Conservation (phyloP, 768 basidiomycete genomes). For the Tulasnella sp. region DNA sequence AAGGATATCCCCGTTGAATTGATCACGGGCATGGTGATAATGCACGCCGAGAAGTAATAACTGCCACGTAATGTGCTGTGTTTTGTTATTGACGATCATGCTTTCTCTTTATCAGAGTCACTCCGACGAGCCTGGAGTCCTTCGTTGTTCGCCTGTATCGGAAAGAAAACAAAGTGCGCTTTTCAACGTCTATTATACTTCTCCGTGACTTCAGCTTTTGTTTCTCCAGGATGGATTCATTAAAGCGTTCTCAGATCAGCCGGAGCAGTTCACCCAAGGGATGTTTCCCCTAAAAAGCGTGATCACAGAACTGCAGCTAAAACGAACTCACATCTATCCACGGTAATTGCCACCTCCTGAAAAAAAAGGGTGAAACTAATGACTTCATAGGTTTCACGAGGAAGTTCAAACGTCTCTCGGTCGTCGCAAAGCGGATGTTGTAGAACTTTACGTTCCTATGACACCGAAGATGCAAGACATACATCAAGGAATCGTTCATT, state of each 20-base stretch:
- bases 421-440: constrained; percentile 77
- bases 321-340: constrained; percentile 86
- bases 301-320: constrained; percentile 85
- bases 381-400: constrained; percentile 73
- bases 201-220: neutral
- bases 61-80: neutral
- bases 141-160: constrained; percentile 90
- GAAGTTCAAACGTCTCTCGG: constrained; percentile 76
- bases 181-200: neutral
- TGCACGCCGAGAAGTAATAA: constrained; percentile 82
- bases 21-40: constrained; percentile 80
- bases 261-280: constrained; percentile 88
- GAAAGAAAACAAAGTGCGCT: constrained; percentile 61
- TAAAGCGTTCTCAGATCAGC: constrained; percentile 96
- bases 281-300: constrained; percentile 86
- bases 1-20: constrained; percentile 74
- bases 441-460: constrained; percentile 82
- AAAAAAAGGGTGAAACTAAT: neutral
- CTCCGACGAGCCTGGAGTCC: constrained; percentile 74
- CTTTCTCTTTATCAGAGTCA: constrained; percentile 50
- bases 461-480: constrained; percentile 86
- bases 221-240: constrained; percentile 60
- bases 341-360: constrained; percentile 40
- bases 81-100: neutral
- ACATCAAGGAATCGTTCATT: constrained; percentile 84